Base-by-base conservation (phyloP, 176 grass and related monocot species). In the sorghum (Sorghum bicolor) region DNA sequence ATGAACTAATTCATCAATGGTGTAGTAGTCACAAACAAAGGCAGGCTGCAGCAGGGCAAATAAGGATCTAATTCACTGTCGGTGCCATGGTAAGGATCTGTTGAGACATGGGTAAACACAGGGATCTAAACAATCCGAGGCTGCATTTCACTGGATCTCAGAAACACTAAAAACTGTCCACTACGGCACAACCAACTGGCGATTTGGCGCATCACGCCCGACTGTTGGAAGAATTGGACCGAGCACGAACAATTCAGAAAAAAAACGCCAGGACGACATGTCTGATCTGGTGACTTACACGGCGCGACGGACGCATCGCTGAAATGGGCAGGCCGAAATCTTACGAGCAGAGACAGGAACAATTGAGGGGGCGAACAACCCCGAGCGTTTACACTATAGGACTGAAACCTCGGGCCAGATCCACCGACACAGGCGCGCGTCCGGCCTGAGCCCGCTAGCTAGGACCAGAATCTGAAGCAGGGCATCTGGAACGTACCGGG, bases 401-500 rank as follows among this genome's bases (percentile, higher is more conserved):
- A 36, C 44, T 50, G 9, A 20, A 30, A 45, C 30, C 6, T 28
- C 66, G 34, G 52, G 67, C 58, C 80, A 87, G 88, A 90, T 87
- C 89, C 89, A 76, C 80, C 57, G 77, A 73, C 65, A 44, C 39
- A 15, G 22, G 47, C 40, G 37, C 40, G 19, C 53, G 57, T 58
- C 6, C 69, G 70, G 53, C 84, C 31, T 7, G 34, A 84, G 68
- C 28, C 22, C 0, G 11, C 41, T n/a, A n/a, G 29, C 15, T 22
- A 10, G 55, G 15, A 16, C 30, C 30, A 16, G 80, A 48, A 37
- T 10, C 66, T 39, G 37, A 12, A n/a, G 58, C 3, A 60, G 52
- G n/a, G 75, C 1, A 36, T 19, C n/a, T 25, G 36, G 38, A 10
- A 34, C 83, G 76, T 84, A 91, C 89, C 72, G 82, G 76, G 17